Percentiles rank a stretch among this genome's conserved stretches.
Evolutionary conservation across 306 rosid genomes (phyloP).

Genomic region (Fragaria vesca): DNA sequence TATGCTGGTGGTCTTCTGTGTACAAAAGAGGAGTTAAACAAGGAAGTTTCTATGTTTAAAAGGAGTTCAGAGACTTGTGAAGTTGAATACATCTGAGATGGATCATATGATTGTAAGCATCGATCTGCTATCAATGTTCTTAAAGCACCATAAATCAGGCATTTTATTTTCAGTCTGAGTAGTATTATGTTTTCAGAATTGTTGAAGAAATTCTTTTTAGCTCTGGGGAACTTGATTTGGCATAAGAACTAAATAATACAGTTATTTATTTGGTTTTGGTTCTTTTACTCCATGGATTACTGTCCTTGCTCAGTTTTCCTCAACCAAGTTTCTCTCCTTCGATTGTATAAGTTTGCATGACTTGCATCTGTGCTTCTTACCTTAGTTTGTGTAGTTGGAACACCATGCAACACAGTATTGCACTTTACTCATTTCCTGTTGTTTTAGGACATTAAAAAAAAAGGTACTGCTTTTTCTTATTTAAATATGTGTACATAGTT

Average conservation of each 20-base stretch:
- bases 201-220: background rate
- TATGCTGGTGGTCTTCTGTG: background rate
- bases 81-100: constrained; percentile 1
- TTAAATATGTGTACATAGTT: too few species aligned
- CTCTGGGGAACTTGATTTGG: background rate
- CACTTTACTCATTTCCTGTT: too few species aligned
- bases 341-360: too few species aligned
- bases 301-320: background rate
- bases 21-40: background rate
- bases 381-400: too few species aligned
- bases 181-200: background rate
- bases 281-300: background rate
- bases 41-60: background rate
- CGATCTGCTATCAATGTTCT: background rate
- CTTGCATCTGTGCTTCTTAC: too few species aligned
- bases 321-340: background rate
- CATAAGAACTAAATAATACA: background rate
- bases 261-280: background rate
- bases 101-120: background rate
- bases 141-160: background rate
- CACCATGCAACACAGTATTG: too few species aligned
- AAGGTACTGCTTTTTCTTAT: too few species aligned
- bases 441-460: too few species aligned
- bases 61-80: background rate
- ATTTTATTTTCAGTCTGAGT: background rate